These are phyloP conservation scores for Leccinum boreale DNA, from an alignment of 768 basidiomycete species.

Conservation along the genomic window DNA sequence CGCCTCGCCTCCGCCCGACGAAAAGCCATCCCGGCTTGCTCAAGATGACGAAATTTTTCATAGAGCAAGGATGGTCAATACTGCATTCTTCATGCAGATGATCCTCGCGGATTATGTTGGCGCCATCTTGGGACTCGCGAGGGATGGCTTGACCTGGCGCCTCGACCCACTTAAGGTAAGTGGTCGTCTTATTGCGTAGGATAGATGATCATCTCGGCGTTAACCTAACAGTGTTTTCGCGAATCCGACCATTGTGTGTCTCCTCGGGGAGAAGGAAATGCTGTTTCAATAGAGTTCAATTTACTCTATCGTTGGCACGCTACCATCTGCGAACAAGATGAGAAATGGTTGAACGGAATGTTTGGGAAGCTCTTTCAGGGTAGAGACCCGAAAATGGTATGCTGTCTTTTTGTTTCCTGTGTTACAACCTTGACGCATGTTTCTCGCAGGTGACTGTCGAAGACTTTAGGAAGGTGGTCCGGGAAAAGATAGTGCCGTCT, in stretches of 20 bases:
- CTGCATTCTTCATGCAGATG: conserved; percentile 66
- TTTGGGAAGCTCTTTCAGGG: conserved; percentile 44
- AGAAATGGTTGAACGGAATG: conserved; percentile 48
- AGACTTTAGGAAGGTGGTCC: conserved; percentile 18
- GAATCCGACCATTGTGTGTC: conserved; percentile 48
- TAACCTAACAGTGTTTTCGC: conserved; percentile 43
- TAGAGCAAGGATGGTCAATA: conserved; percentile 69
- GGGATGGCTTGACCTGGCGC: conserved; percentile 63
- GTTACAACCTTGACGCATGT: neutral
- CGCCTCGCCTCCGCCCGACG: conserved; percentile 16
- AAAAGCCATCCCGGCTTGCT: conserved; percentile 22
- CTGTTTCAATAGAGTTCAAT: conserved; percentile 75
- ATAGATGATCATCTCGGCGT: neutral
- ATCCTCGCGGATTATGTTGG: conserved; percentile 74
- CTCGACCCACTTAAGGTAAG: conserved; percentile 62
- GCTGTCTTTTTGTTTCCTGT: neutral
- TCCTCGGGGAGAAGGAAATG: conserved; percentile 71
- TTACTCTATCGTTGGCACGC: conserved; percentile 63
- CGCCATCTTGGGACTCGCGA: conserved; percentile 65
- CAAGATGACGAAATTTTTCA: conserved; percentile 82
- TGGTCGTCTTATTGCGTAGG: neutral
- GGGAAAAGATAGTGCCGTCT: conserved; percentile 9
- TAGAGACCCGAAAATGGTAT: conserved; percentile 40
- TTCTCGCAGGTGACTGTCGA: conserved; percentile 14
- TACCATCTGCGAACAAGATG: conserved; percentile 52